Evolutionary conservation across 2,329 filamentous ascomycete species (phyloP).

Genomic region (Epichloe gansuensis): DNA sequence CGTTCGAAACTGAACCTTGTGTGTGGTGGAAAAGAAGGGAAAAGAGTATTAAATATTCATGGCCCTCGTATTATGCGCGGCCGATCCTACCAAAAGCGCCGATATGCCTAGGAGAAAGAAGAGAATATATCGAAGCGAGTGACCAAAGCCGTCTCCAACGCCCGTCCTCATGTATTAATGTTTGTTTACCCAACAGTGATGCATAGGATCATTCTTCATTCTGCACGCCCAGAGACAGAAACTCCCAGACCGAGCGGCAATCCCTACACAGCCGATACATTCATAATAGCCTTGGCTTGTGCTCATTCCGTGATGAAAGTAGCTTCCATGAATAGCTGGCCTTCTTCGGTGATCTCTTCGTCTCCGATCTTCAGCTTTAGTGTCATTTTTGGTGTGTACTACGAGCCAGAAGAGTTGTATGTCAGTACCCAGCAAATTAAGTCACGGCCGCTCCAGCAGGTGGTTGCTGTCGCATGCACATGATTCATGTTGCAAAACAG

Average conservation of each 20-base stretch:
- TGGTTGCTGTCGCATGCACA: neutral
- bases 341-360: slow-evolving; percentile 64
- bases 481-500: neutral
- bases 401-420: neutral
- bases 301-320: slow-evolving; percentile 73
- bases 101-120: slow-evolving; percentile 6
- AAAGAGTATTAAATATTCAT: slow-evolving; percentile 1
- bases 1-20: neutral
- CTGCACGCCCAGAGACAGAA: neutral
- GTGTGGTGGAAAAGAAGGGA: neutral
- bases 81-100: slow-evolving; percentile 1
- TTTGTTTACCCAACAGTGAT: slow-evolving; percentile 10
- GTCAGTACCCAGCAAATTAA: neutral
- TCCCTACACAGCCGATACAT: neutral
- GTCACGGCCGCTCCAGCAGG: neutral
- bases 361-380: slow-evolving; percentile 80
- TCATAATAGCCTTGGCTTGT: slow-evolving; percentile 3
- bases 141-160: slow-evolving; percentile 15
- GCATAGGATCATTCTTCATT: slow-evolving; percentile 5
- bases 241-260: neutral
- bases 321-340: slow-evolving; percentile 71
- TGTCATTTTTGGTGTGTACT: slow-evolving; percentile 61
- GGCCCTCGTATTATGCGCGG: slow-evolving; percentile 1
- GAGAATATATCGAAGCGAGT: slow-evolving; percentile 12
- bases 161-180: slow-evolving; percentile 8